phyloP scores from a whole-genome alignment of 805 yeast species.

The Myxozyma udenii region DNA sequence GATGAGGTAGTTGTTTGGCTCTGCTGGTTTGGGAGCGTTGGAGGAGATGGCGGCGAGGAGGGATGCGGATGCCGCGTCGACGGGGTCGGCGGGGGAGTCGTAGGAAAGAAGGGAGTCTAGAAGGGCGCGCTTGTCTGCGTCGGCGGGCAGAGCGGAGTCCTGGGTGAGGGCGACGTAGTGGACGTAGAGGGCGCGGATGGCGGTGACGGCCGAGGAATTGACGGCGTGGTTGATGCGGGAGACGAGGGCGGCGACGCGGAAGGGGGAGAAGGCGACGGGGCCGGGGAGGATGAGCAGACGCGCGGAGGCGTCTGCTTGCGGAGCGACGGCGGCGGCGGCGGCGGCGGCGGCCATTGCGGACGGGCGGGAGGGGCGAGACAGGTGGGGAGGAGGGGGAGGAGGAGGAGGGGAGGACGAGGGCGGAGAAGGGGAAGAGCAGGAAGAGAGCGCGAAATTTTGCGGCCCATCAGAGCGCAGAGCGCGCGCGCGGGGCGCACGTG shows the following conservation, averaged over 20 bases:
- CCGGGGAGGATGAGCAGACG: slow-evolving; percentile 62
- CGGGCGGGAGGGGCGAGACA: neutral
- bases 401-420: neutral
- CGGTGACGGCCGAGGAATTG: slow-evolving; percentile 62
- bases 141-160: slow-evolving; percentile 2
- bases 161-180: slow-evolving; percentile 69
- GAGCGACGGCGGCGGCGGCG: neutral
- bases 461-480: no score
- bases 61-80: slow-evolving; percentile 46
- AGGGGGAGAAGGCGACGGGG: slow-evolving; percentile 82
- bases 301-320: no score
- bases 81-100: slow-evolving; percentile 60
- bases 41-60: slow-evolving; percentile 41
- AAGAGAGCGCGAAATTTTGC: neutral
- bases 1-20: slow-evolving; percentile 51
- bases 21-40: slow-evolving; percentile 36
- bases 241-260: slow-evolving; percentile 72
- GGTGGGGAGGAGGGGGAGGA: neutral
- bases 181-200: slow-evolving; percentile 68
- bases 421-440: neutral
- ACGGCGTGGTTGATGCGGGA: slow-evolving; percentile 70
- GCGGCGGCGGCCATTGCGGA: neutral
- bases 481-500: no score
- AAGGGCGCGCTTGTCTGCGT: slow-evolving; percentile 38
- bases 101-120: slow-evolving; percentile 67